These are phyloP conservation scores for Fusarium hainanense DNA, from an alignment of 2,329 filamentous ascomycete genomes.

Conservation along the genomic window DNA sequence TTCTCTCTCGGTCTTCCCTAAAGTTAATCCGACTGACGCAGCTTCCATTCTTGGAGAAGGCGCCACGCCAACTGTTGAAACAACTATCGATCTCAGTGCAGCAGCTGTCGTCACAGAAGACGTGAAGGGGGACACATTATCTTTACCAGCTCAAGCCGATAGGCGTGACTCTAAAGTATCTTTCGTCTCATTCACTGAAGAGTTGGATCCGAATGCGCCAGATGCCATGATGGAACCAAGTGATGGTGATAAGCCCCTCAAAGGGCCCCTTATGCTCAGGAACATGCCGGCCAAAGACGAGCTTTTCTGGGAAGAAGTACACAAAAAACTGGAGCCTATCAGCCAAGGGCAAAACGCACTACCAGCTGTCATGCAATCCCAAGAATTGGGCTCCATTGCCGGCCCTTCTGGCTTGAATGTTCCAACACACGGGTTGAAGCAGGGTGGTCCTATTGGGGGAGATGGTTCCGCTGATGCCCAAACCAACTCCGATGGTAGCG, in stretches of 20 bases:
- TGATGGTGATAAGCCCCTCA: conserved; percentile 58
- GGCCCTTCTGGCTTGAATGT: conserved; percentile 31
- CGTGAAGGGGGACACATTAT: neutral
- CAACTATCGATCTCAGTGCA: conserved; percentile 19
- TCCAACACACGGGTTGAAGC: conserved; percentile 11
- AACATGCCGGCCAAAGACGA: conserved; percentile 68
- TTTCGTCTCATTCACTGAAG: conserved; percentile 16
- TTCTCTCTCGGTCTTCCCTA: conserved; percentile 64
- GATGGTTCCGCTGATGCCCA: conserved; percentile 41
- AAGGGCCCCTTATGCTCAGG: conserved; percentile 64
- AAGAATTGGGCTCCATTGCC: conserved; percentile 37
- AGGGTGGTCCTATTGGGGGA: conserved; percentile 32
- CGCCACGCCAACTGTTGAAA: conserved; percentile 46
- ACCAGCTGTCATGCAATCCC: conserved; percentile 56
- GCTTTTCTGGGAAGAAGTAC: conserved; percentile 62
- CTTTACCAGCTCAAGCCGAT: conserved; percentile 12
- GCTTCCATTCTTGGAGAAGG: conserved; percentile 44
- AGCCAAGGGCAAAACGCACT: conserved; percentile 59
- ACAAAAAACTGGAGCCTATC: conserved; percentile 64
- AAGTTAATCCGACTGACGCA: conserved; percentile 55
- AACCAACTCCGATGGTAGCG: conserved; percentile 41
- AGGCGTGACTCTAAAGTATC: conserved; percentile 35
- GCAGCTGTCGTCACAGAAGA: conserved; percentile 9
- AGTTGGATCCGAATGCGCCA: conserved; percentile 33
- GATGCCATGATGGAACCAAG: conserved; percentile 52